Evolutionary conservation across 306 rosid species (phyloP).

Genomic region (Gleditsia sinensis): DNA sequence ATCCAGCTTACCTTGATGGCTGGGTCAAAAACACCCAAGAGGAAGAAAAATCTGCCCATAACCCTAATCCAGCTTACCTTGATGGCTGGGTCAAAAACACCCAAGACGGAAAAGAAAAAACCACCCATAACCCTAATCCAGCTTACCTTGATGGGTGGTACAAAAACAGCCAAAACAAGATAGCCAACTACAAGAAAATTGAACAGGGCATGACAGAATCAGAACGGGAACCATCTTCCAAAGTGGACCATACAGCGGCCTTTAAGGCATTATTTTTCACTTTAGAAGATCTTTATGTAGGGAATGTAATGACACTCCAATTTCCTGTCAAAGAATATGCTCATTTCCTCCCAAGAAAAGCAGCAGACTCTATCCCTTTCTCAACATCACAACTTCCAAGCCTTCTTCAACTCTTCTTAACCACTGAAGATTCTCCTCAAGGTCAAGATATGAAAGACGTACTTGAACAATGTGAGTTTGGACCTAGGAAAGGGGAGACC

Average conservation of each 20-base stretch:
- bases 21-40: too few relatives aligned
- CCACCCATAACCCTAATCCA: too few relatives aligned
- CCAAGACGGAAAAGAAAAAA: too few relatives aligned
- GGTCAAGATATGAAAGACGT: conserved; percentile 35
- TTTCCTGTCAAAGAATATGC: conserved; percentile 42
- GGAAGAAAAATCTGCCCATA: too few relatives aligned
- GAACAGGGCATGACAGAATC: not conserved
- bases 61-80: too few relatives aligned
- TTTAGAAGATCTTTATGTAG: conserved; percentile 40
- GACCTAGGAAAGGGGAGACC: conserved; percentile 41
- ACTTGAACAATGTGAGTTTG: conserved; percentile 37
- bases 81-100: too few relatives aligned
- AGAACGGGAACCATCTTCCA: conserved; percentile 7
- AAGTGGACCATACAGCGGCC: conserved; percentile 45
- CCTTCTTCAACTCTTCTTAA: conserved; percentile 48
- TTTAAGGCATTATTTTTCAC: conserved; percentile 43
- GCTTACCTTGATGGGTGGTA: too few relatives aligned
- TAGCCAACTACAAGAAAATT: not conserved
- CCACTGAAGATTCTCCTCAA: conserved; percentile 37
- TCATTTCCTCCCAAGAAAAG: conserved; percentile 43
- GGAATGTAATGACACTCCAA: conserved; percentile 44
- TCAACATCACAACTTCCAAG: conserved; percentile 38
- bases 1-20: too few relatives aligned
- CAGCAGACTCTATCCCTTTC: conserved; percentile 56
- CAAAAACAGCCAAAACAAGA: too few relatives aligned